Conservation (phyloP, 768 basidiomycete genomes). For the Thelephora aurantiotincta region DNA sequence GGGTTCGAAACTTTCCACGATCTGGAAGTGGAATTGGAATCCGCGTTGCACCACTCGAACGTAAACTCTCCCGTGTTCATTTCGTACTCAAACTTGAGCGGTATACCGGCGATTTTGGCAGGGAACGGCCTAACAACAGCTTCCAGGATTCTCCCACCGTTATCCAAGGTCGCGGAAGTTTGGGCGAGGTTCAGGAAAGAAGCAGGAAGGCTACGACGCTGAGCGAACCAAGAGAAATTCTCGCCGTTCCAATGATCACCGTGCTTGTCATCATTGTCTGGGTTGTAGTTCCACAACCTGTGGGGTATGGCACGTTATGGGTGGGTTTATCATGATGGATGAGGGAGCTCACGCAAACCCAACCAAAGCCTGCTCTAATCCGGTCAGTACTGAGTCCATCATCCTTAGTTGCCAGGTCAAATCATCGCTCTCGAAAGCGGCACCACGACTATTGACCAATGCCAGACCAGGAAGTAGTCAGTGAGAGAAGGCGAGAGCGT, state of each 20-base stretch:
- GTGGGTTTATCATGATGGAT: background rate
- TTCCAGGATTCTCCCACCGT: conserved; percentile 65
- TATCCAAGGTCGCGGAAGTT: conserved; percentile 57
- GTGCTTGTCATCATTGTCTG: conserved; percentile 57
- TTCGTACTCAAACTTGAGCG: conserved; percentile 61
- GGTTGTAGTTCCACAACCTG: conserved; percentile 94
- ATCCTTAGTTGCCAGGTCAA: conserved; percentile 77
- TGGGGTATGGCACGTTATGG: background rate
- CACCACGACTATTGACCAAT: conserved; percentile 34
- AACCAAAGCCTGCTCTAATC: conserved; percentile 57
- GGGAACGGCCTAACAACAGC: conserved; percentile 84
- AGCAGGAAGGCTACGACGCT: conserved; percentile 38
- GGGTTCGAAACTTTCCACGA: conserved; percentile 18
- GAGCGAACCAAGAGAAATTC: conserved; percentile 92
- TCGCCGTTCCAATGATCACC: conserved; percentile 96
- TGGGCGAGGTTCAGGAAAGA: conserved; percentile 46
- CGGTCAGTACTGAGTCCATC: conserved; percentile 91
- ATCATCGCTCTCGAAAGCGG: conserved; percentile 58
- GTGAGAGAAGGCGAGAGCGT: background rate
- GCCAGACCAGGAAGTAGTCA: background rate
- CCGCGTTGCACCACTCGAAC: conserved; percentile 41
- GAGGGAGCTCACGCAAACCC: conserved; percentile 65
- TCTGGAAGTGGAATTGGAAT: conserved; percentile 5
- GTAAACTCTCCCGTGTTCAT: conserved; percentile 54
- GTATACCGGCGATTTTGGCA: conserved; percentile 80